A percentile compares a stretch with the other conserved stretches of the same genome.
phyloP scores from a whole-genome alignment of 306 rosid genomes.

The Mimosa pudica region DNA sequence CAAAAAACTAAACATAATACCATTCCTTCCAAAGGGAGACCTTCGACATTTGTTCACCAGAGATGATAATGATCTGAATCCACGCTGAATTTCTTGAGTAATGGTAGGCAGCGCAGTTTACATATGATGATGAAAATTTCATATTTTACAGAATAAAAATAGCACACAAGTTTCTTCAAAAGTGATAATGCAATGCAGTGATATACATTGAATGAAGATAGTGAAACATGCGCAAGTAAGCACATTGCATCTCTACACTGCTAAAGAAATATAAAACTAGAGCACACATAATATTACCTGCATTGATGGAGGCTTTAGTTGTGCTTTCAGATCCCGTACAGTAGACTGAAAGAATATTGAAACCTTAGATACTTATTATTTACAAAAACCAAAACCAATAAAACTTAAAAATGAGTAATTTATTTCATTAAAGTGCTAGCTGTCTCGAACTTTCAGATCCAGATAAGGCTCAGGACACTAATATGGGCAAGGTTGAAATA shows the following conservation, averaged over 20 bases:
- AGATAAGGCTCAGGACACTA: not conserved
- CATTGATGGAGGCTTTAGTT: constrained; percentile 97
- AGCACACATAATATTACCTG: constrained; percentile 55
- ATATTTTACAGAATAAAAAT: constrained; percentile 6
- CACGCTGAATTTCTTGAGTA: not conserved
- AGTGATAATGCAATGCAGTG: not conserved
- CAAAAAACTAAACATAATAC: not conserved
- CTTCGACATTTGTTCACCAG: not conserved
- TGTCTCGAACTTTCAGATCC: not conserved
- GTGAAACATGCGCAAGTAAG: constrained; percentile 12
- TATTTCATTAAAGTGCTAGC: not conserved
- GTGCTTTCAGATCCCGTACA: constrained; percentile 86
- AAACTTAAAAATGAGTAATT: not conserved
- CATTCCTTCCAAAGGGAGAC: not conserved
- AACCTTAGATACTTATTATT: constrained; percentile 22
- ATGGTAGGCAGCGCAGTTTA: constrained; percentile 5
- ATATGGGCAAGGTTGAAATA: not conserved
- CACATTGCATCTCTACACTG: constrained; percentile 7
- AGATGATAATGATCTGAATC: not conserved
- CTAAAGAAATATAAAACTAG: constrained; percentile 15
- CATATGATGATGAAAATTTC: constrained; percentile 6
- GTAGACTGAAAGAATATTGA: constrained; percentile 62
- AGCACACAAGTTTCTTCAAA: not conserved
- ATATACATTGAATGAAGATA: not conserved
- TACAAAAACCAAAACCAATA: not conserved